Evolutionary conservation across 2,329 filamentous ascomycete genomes (phyloP), one percentile per base, ranked within the genome.

Genomic region (Exophiala aquamarina): DNA sequence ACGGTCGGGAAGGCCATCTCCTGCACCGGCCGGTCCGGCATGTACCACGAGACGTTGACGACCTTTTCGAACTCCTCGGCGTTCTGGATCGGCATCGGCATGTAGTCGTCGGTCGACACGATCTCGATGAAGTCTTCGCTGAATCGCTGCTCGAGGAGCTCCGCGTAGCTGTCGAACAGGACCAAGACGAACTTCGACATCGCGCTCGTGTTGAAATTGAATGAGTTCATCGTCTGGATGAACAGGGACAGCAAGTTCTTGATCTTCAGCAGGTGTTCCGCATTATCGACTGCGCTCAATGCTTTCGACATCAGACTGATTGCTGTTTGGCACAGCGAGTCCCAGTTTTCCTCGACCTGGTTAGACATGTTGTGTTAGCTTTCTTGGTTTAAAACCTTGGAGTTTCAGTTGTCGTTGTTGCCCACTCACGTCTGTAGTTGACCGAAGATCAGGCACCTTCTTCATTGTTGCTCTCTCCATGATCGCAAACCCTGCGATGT

Each of bases 161-260:
- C 87, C 0, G 91, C 89, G 66, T 98, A 98, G 66, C 92, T 95
- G 55, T 92, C 86, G 65, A 98, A 98, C 4, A 98, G 73, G 1
- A 79, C 86, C n/a, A 97, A 77, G 9, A 97, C 75, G 57, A 97
- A 87, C 42, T 82, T 83, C 64, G 96, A 90, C 44, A 97, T 81
- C 46, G 83, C 79, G 3, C 83, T 76, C 2, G 95, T 87, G 0
- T 89, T 84, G 64, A 97, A 98, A 32, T 83, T 86, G 89, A 91
- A 97, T 55, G 86, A 87, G 86, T 95, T 89, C 92, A 98, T 96
- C 1, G 93, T 97, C 63, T 98, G 89, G 61, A 97, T 95, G 65
- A 98, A 98, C 11, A 98, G 75, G 3, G 91, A 87, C 62, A 97
- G 84, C 19, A 94, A 81, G 36, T 89, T 89, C 68, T 98, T 98